A percentile compares a stretch with the other conserved stretches of the same genome.
Conservation (phyloP, 805 yeast species). For the Candida coleopterorum region DNA sequence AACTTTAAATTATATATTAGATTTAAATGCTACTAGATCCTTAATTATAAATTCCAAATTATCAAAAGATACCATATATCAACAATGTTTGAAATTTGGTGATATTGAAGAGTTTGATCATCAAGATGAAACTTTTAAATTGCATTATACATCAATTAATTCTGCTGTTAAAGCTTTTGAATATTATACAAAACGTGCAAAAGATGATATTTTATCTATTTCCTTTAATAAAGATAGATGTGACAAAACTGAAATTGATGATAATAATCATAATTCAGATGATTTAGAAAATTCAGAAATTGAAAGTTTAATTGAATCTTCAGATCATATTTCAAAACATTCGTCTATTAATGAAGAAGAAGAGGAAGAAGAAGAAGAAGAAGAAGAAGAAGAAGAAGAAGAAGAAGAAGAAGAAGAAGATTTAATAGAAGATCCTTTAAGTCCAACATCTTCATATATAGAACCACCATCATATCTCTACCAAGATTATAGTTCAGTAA, state of each 20-base stretch:
- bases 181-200: slow-evolving; percentile 20
- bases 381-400: not conserved
- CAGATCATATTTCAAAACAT: too few relatives aligned
- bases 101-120: slow-evolving; percentile 15
- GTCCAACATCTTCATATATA: slow-evolving; percentile 8
- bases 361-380: not conserved
- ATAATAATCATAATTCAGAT: not conserved
- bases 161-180: slow-evolving; percentile 43
- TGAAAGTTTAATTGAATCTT: slow-evolving; percentile 5
- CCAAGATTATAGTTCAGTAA: not conserved
- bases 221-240: slow-evolving; percentile 35
- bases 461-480: slow-evolving; percentile 3
- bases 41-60: slow-evolving; percentile 13
- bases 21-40: slow-evolving; percentile 35
- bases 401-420: not conserved
- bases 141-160: slow-evolving; percentile 43
- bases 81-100: not conserved
- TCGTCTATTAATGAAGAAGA: too few relatives aligned
- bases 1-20: slow-evolving; percentile 37
- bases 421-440: slow-evolving; percentile 8
- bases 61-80: slow-evolving; percentile 2
- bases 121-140: slow-evolving; percentile 9
- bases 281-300: slow-evolving; percentile 3
- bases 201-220: slow-evolving; percentile 17
- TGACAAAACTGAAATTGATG: slow-evolving; percentile 21